These are phyloP conservation scores for Aspergillus olivimuriae DNA, from an alignment of 495 filamentous ascomycete species.

Conservation along the genomic window DNA sequence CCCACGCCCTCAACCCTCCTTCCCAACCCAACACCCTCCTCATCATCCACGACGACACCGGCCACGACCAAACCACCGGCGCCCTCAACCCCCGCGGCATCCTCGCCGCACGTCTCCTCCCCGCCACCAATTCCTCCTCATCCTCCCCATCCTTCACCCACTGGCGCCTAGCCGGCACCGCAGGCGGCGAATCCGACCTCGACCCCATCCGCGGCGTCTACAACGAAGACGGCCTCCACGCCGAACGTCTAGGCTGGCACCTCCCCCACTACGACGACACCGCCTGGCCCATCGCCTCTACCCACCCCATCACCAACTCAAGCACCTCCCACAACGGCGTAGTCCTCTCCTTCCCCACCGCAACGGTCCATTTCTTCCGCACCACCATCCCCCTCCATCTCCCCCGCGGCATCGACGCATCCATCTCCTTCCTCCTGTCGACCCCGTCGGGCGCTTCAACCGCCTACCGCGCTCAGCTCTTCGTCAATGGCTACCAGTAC, in stretches of 20 bases:
- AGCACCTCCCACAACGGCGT: no score
- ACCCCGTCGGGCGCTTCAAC: constrained; percentile 17
- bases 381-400: constrained; percentile 49
- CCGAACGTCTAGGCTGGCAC: constrained; percentile 63
- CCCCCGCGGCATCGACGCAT: constrained; percentile 29
- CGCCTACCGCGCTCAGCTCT: constrained; percentile 33
- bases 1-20: no score
- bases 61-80: constrained; percentile 54
- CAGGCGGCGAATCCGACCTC: constrained; percentile 60
- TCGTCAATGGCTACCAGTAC: constrained; percentile 47
- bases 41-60: constrained; percentile 67
- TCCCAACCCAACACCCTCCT: constrained; percentile 53
- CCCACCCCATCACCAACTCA: not conserved
- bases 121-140: constrained; percentile 18
- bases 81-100: constrained; percentile 68
- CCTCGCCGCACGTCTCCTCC: constrained; percentile 45
- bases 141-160: constrained; percentile 36
- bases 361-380: constrained; percentile 54
- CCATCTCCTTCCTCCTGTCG: constrained; percentile 40
- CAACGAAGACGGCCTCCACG: constrained; percentile 66
- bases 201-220: constrained; percentile 62
- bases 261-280: constrained; percentile 51
- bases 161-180: constrained; percentile 72
- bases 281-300: constrained; percentile 35
- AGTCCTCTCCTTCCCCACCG: constrained; percentile 39